Evolutionary conservation across 169 alveolate species (phyloP), one percentile per base, ranked within the genome.

Genomic region (Plasmodium vivax): DNA sequence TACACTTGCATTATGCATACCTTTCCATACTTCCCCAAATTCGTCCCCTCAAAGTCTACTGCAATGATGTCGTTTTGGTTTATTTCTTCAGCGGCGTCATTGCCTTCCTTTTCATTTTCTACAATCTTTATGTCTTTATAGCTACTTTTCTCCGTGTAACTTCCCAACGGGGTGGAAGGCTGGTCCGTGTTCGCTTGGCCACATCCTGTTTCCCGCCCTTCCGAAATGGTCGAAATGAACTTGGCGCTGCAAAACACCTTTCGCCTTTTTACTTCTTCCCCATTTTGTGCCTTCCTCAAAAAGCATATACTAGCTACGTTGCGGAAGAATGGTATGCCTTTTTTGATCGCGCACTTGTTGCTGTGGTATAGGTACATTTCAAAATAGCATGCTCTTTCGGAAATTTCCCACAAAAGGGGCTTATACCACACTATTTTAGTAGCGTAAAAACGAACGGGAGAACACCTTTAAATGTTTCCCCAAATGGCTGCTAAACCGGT

Each of bases 21-120:
- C 51, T 95, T 95, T 3, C 97, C 97, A 71, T 95, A 96, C 23
- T 95, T 93, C 36, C 97, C 97, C 56, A 96, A 90, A 58, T 87
- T 87, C 34, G 96, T 95, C 3, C 97, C 97, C 56, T 96, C 97
- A 38, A 94, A 93, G 62, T 95, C 97, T n/a, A 93, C 84, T 74
- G 94, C 93, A 83, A 93, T 93, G n/a, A 93, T 83, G 43, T 72
- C 96, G 75, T 79, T 90, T 56, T 58, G 41, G 72, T 83, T 90
- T 75, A 93, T 87, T 74, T 87, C 93, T 74, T 32, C 85, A 54
- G 93, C 96, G 47, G 93, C 93, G 68, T 83, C 93, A 83, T 82
- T 90, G 12, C 94, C 82, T 3, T 93, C 91, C 62, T 77, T 79
- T 90, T 90, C 94, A 81, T 80, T 90, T 38, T 90, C 94, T 38